Base-by-base conservation (phyloP, 176 grass and related monocot species). In the Alloteropsis semialata region DNA sequence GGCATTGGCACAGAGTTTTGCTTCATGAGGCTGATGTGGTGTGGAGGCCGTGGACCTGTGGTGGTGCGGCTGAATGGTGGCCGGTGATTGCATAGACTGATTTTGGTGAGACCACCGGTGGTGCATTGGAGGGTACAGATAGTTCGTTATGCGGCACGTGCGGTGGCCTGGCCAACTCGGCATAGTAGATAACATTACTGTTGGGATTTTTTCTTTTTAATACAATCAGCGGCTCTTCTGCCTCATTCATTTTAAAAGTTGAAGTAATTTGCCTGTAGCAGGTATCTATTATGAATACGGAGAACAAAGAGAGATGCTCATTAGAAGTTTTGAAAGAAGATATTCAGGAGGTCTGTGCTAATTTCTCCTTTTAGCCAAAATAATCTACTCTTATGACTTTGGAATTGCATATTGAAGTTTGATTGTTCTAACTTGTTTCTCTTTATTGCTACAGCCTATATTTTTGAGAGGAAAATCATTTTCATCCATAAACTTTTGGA, bases 401-500 rank as follows among this genome's bases (percentile, higher is more conserved):
- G n/a, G n/a, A n/a, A n/a, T n/a, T n/a, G n/a, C n/a, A n/a, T n/a
- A n/a, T n/a, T n/a, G 2, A 85, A 89, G 51, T 51, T 44, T 81
- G n/a, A 38, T 86, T 59, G 29, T 61, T 80, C 4, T 30, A 21
- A 46, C 69, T 85, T 46, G 6, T 55, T 71, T 44, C 65, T 36
- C 7, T 50, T 74, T 87, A 29, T 73, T 85, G 9, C 29, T 87
- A 77, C 82, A 98, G 96, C 96, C 92, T 81, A 49, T 76, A 81
- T 93, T 95, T 88, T 43, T 98, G 71, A 76, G 33, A 41, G 89
- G 72, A 28, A 98, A 82, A 87, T 69, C 82, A 44, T 75, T 98
- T 81, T 89, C 87, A 6, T 93, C 92, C 30, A 91, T 98, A 65
- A 98, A 95, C 80, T 93, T 98, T 81, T 95, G 96, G 96, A 98